Conservation (phyloP, 192 early-diverging fungal species). For the Gryganskiella cystojenkinii region DNA sequence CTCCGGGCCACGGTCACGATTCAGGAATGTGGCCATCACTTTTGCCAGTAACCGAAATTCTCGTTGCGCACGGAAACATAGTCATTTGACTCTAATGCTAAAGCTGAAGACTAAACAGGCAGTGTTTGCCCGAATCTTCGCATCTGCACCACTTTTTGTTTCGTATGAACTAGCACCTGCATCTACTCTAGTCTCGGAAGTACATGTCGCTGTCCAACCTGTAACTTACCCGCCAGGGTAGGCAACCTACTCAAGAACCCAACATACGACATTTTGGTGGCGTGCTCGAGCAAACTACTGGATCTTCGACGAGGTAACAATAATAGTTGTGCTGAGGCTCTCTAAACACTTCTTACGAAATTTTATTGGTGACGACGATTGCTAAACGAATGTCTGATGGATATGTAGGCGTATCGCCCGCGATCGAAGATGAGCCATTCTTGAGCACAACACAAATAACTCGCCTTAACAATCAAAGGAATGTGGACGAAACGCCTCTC, state of each 20-base stretch:
- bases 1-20: slow-evolving; percentile 35
- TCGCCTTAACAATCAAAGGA: too few species aligned
- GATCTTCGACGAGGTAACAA: neutral
- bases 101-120: neutral
- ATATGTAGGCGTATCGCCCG: too few species aligned
- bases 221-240: slow-evolving; percentile 35
- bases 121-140: neutral
- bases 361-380: too few species aligned
- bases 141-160: neutral
- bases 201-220: slow-evolving; percentile 41
- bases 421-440: too few species aligned
- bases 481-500: neutral
- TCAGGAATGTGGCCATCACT: slow-evolving; percentile 53
- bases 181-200: slow-evolving; percentile 33
- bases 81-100: neutral
- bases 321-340: neutral
- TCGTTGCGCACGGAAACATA: too few species aligned
- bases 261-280: slow-evolving; percentile 50
- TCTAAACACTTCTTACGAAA: neutral
- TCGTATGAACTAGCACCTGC: slow-evolving; percentile 33
- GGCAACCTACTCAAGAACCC: slow-evolving; percentile 42
- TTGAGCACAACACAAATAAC: too few species aligned
- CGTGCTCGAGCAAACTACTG: slow-evolving; percentile 26
- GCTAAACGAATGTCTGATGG: too few species aligned
- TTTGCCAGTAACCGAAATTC: slow-evolving; percentile 59